Base-by-base conservation (phyloP, 495 filamentous ascomycete genomes). In the Pyronema domesticum region DNA sequence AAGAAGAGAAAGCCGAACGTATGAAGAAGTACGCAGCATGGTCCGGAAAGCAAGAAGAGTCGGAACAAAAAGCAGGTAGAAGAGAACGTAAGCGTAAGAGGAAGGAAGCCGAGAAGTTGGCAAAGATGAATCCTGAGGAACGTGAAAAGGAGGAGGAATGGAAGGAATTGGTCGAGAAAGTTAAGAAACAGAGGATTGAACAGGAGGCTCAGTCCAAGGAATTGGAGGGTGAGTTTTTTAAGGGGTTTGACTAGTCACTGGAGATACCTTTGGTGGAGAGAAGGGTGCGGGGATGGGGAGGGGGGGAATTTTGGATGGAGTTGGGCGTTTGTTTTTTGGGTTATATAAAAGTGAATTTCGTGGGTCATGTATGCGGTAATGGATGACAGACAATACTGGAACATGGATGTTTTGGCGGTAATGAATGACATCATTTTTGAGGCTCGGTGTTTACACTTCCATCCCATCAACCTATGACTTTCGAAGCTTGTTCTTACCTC, bases 21-120 rank as follows among this genome's bases (percentile, higher is more conserved):
- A 75, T 73, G 63, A 65, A 71, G 62, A 74, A 80, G 61, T 63
- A 76, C 68, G 72, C 74, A 56, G 82, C 91, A 1, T 98, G 91
- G 91, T 93, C 82, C 65, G 75, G 75, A 36, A 89, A 95, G 69
- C 72, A 76, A 23, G 86, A 89, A 42, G 69, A 72, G 19, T 80
- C 81, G 56, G 81, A 82, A 1, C 68, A 75, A 53, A 80, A 79
- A 55, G 74, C 79, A 49, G 73, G 68, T 58, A 73, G 86, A 55
- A 74, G 83, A 48, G 86, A 89, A 55, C 80, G 80, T 73, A 89
- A 88, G 68, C 71, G 76, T 51, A 74, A 75, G 48, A 81, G 77
- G 66, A 74, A 81, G 46, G 85, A 93, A 65, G 76, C 79, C 47
- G 79, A 84, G 65, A 71, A 72, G 58, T 68, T 73, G 68, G 76